Conservation (phyloP, 768 basidiomycete species). For the Mycena sanguinolenta region DNA sequence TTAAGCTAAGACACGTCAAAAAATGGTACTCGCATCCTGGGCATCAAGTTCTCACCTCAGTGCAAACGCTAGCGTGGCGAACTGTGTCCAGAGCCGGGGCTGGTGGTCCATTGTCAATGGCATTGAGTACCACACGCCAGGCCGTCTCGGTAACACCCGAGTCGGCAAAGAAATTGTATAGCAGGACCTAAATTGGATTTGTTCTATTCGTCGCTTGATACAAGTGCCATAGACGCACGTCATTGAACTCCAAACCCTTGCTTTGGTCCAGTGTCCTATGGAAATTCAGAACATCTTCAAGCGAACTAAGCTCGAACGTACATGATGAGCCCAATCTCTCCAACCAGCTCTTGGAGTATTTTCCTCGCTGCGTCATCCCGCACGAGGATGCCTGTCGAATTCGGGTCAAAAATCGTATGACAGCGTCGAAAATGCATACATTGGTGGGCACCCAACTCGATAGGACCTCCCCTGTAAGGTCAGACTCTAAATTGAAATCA, state of each 20-base stretch:
- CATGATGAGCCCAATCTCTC: slow-evolving; percentile 70
- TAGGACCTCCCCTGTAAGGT: slow-evolving; percentile 53
- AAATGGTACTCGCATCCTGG: not conserved
- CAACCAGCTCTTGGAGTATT: slow-evolving; percentile 63
- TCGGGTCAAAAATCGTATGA: not conserved
- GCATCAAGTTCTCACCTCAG: slow-evolving; percentile 57
- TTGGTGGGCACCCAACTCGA: slow-evolving; percentile 76
- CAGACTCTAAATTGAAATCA: not conserved
- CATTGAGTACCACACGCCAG: slow-evolving; percentile 72
- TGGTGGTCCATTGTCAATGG: slow-evolving; percentile 42
- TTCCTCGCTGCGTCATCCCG: slow-evolving; percentile 68
- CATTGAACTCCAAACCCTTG: slow-evolving; percentile 78
- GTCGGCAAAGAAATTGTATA: slow-evolving; percentile 85
- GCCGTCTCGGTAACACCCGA: slow-evolving; percentile 63
- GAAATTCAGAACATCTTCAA: not conserved
- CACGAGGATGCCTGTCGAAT: slow-evolving; percentile 72
- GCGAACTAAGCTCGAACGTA: slow-evolving; percentile 43
- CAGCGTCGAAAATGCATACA: slow-evolving; percentile 53
- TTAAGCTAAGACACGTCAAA: slow-evolving; percentile 62
- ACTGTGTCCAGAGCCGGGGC: slow-evolving; percentile 64
- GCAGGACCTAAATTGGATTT: slow-evolving; percentile 58
- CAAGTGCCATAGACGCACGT: slow-evolving; percentile 51
- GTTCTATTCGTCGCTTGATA: not conserved
- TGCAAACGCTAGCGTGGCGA: slow-evolving; percentile 69
- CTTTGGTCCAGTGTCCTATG: slow-evolving; percentile 69